phyloP scores from a whole-genome alignment of 2,329 filamentous ascomycete genomes.

The Pseudogymnoascus sp. region DNA sequence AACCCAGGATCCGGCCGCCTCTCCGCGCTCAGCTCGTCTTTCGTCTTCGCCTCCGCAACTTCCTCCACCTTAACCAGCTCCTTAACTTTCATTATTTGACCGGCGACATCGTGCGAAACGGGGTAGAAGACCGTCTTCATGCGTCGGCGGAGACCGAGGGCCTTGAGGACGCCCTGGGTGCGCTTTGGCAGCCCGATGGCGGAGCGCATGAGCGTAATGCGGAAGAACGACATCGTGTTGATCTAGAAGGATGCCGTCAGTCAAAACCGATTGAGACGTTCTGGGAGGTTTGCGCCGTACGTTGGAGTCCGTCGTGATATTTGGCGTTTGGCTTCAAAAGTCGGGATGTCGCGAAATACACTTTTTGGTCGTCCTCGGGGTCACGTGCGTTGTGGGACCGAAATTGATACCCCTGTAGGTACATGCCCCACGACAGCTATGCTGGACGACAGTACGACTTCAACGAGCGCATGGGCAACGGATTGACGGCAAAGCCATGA shows the following conservation, averaged over 20 bases:
- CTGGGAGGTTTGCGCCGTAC: neutral
- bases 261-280: neutral
- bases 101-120: constrained; percentile 57
- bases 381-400: neutral
- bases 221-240: constrained; percentile 53
- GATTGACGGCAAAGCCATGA: constrained; percentile 8
- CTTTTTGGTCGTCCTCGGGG: neutral
- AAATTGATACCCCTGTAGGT: constrained; percentile 3
- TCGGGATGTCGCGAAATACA: constrained; percentile 5
- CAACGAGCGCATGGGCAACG: constrained; percentile 5
- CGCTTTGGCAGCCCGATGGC: constrained; percentile 62
- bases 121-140: constrained; percentile 68
- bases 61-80: constrained; percentile 62
- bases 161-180: constrained; percentile 56
- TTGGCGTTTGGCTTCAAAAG: constrained; percentile 4
- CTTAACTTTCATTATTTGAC: constrained; percentile 69
- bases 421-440: constrained; percentile 5
- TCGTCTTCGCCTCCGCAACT: constrained; percentile 51
- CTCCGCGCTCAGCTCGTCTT: constrained; percentile 50
- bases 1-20: constrained; percentile 61
- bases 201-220: constrained; percentile 63
- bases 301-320: neutral
- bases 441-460: neutral
- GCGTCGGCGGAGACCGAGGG: constrained; percentile 62
- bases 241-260: neutral